Base-by-base conservation (phyloP, 768 basidiomycete species). In the Amanita exitialis region DNA sequence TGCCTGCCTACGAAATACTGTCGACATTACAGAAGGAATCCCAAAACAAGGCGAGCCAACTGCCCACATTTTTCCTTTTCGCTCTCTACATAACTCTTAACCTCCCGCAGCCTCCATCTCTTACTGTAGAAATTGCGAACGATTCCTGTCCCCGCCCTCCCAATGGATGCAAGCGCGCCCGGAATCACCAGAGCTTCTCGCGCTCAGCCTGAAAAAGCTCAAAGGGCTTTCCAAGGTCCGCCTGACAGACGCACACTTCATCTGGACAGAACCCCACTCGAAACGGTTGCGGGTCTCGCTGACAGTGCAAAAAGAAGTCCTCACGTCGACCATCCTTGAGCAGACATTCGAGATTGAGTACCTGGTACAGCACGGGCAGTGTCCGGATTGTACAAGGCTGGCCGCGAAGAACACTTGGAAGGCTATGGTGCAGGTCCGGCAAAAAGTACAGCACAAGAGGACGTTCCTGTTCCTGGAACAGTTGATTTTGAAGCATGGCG, bases 321-420 rank as follows among this genome's bases (percentile, higher is more conserved):
- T 99, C 57, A 89, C 91, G 1, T 86, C 87, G 37, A 99, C 96
- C 0, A 88, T 99, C 62, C 76, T 98, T 38, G 96, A 98, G 62
- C 96, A 98, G 77, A 82, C 93, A 0, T 99, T 98, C 59, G 93
- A 97, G 66, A 82, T 98, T 56, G 92, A 96, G 65, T 93, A 92
- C 61, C 80, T 98, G 51, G 90, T 98, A 1, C 90, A 94, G 59
- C 80, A 94, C 58, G 88, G 89, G 0, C 96, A 99, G 70, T 99
- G 96, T 66, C 83, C 91, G 0, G 90, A 93, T 57, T 99, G 96
- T 61, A 75, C 95, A 0, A 84, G 81, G 59, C 78, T 98, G 3
- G 96, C 96, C 0, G 96, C 96, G 2, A 99, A 98, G 71, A 97
- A 98, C 64, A 98, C 94, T 0, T 98, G 95, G 96, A 93, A 92